These are phyloP conservation scores for Tetrahymena thermophila DNA, from an alignment of 73 alveolate species.

Conservation along the genomic window DNA sequence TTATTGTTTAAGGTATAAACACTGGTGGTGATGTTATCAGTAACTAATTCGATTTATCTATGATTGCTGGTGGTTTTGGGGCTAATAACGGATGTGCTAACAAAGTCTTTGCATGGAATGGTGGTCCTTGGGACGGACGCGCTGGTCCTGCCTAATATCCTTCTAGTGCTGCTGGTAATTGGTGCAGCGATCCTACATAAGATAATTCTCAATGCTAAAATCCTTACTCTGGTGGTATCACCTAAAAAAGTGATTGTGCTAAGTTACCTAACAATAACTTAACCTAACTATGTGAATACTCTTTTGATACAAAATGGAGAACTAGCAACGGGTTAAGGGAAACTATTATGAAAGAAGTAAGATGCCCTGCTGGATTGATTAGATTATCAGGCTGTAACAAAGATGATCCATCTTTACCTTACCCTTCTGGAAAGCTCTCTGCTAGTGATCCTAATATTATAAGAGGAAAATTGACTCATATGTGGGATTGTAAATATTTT, in stretches of 20 bases:
- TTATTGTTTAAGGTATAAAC: background rate
- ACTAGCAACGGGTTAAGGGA: background rate
- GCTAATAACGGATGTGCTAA: background rate
- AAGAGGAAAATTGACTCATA: background rate
- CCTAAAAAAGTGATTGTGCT: background rate
- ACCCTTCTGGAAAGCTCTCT: background rate
- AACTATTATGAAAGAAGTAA: background rate
- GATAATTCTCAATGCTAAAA: background rate
- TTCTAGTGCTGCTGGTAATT: background rate
- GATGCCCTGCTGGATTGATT: background rate
- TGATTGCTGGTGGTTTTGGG: background rate
- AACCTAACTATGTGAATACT: background rate
- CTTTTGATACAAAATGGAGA: background rate
- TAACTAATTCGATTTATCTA: background rate
- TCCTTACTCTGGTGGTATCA: background rate
- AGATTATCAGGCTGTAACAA: background rate
- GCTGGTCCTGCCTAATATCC: background rate
- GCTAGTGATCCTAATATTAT: background rate
- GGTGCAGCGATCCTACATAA: background rate
- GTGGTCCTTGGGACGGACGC: background rate
- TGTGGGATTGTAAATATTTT: background rate
- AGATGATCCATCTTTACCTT: background rate
- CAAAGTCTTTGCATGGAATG: background rate
- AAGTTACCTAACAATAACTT: background rate
- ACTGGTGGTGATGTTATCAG: background rate